These are phyloP conservation scores for Avicennia marina DNA, from an alignment of 257 asterid species.

Conservation along the genomic window DNA sequence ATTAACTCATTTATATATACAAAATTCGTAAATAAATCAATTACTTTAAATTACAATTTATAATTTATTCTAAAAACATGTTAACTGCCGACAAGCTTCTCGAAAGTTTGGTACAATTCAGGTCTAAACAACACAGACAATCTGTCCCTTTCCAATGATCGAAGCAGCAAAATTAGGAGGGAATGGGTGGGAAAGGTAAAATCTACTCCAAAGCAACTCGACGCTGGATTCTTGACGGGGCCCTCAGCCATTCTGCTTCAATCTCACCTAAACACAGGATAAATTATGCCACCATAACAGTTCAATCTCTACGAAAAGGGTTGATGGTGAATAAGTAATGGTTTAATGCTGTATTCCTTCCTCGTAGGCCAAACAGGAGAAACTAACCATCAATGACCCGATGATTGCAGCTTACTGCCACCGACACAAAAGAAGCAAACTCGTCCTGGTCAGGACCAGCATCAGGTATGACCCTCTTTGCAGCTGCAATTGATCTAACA, in stretches of 20 bases:
- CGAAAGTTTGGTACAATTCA: constrained; percentile 15
- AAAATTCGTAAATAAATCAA: too few relatives aligned
- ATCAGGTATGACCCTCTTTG: constrained; percentile 74
- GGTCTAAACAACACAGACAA: constrained; percentile 12
- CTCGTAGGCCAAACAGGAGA: not conserved
- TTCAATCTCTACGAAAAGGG: not conserved
- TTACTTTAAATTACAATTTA: too few relatives aligned
- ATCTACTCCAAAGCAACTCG: constrained; percentile 57
- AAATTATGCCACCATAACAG: constrained; percentile 6
- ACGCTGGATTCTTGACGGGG: constrained; percentile 83
- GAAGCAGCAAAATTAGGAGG: constrained; percentile 12
- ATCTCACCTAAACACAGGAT: constrained; percentile 71
- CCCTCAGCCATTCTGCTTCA: constrained; percentile 96
- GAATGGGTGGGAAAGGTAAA: constrained; percentile 2
- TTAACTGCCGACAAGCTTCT: too few relatives aligned
- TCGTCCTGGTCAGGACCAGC: constrained; percentile 58
- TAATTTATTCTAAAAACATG: too few relatives aligned
- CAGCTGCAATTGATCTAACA: constrained; percentile 47
- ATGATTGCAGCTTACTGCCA: constrained; percentile 88
- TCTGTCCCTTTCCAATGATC: constrained; percentile 12
- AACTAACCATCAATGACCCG: constrained; percentile 86
- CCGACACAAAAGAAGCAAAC: constrained; percentile 63
- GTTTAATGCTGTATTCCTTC: not conserved
- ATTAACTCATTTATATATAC: too few relatives aligned
- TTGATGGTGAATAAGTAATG: not conserved